phyloP scores from a whole-genome alignment of 1,139 yeast species.

The Yamadazyma trypodendri region DNA sequence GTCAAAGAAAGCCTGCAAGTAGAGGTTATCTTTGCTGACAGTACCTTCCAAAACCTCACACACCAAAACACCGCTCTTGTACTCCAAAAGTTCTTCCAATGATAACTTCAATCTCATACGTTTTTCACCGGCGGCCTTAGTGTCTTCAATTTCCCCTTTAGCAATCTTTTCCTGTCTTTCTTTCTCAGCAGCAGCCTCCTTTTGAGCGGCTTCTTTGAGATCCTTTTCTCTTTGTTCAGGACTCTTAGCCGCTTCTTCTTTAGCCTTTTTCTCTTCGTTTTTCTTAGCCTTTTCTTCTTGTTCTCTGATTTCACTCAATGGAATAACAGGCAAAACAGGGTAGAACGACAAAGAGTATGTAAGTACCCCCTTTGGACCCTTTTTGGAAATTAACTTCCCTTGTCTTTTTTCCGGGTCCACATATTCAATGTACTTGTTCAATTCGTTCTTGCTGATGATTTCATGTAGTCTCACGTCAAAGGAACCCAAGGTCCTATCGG shows the following conservation, averaged over 20 bases:
- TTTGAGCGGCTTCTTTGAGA: constrained; percentile 20
- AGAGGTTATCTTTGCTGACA: constrained; percentile 52
- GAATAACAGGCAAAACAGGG: constrained; percentile 75
- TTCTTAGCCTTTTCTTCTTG: constrained; percentile 40
- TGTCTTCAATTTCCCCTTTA: constrained; percentile 31
- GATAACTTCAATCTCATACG: constrained; percentile 54
- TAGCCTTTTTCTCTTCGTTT: constrained; percentile 32
- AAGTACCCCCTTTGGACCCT: constrained; percentile 79
- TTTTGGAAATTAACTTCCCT: constrained; percentile 63
- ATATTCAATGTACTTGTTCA: constrained; percentile 63
- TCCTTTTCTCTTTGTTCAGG: constrained; percentile 27
- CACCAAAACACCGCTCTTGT: constrained; percentile 75
- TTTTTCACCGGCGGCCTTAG: constrained; percentile 35
- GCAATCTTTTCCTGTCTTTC: constrained; percentile 18
- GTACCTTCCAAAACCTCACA: constrained; percentile 62
- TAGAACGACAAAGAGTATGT: constrained; percentile 75
- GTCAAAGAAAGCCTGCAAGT: constrained; percentile 74
- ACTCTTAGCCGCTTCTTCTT: constrained; percentile 27
- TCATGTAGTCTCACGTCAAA: constrained; percentile 68
- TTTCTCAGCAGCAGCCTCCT: constrained; percentile 18
- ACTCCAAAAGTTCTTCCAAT: constrained; percentile 59
- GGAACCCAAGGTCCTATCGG: constrained; percentile 85
- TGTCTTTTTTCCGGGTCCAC: constrained; percentile 56
- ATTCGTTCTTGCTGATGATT: constrained; percentile 65
- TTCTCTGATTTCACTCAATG: constrained; percentile 68